Evolutionary conservation across 768 basidiomycete genomes (phyloP).

Genomic region (Pholiota conissans): DNA sequence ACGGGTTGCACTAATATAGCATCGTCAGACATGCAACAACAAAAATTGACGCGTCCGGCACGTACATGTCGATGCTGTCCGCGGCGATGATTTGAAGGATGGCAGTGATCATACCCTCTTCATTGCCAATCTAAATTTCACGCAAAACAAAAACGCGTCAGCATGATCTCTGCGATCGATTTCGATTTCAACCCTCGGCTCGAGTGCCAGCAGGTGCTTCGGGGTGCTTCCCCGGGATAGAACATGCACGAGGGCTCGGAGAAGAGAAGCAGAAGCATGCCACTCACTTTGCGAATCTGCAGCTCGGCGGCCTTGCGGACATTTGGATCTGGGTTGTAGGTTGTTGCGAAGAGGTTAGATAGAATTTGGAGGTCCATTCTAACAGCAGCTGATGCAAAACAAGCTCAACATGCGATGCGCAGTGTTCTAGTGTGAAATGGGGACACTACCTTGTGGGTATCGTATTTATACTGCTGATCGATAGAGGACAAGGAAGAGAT

Average conservation of each 20-base stretch:
- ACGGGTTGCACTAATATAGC: constrained; percentile 61
- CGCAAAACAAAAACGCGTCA: constrained; percentile 11
- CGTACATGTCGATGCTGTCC: constrained; percentile 76
- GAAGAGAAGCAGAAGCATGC: not conserved
- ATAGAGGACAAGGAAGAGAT: constrained; percentile 9
- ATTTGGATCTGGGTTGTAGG: constrained; percentile 83
- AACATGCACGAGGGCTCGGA: not conserved
- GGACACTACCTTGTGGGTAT: constrained; percentile 9
- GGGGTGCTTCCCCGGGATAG: not conserved
- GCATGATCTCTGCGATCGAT: not conserved
- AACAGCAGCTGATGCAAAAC: constrained; percentile 5
- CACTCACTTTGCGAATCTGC: constrained; percentile 77
- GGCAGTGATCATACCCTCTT: constrained; percentile 83
- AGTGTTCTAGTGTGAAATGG: not conserved
- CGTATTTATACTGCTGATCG: constrained; percentile 18
- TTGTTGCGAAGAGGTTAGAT: constrained; percentile 77
- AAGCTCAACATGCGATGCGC: constrained; percentile 5
- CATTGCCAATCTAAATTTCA: constrained; percentile 60
- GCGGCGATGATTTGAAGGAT: constrained; percentile 83
- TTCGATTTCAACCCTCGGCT: not conserved
- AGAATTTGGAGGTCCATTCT: constrained; percentile 75
- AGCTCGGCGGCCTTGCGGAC: constrained; percentile 84
- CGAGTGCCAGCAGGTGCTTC: not conserved
- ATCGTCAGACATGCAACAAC: not conserved
- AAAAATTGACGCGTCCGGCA: constrained; percentile 36